phyloP scores from a whole-genome alignment of 2,329 filamentous ascomycete species.

The Didymella lethalis region DNA sequence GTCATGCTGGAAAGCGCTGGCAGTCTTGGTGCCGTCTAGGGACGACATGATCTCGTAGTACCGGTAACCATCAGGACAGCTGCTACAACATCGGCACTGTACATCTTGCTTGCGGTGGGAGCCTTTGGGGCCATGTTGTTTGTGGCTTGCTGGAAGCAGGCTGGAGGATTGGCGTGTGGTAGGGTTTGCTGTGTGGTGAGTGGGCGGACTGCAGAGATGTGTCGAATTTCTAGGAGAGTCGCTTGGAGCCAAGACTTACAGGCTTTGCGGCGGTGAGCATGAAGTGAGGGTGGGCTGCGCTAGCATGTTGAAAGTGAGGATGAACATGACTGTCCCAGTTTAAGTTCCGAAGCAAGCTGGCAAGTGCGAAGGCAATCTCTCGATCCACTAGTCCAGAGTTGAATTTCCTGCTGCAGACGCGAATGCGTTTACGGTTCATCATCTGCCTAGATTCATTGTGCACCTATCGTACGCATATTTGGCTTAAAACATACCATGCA shows the following conservation, averaged over 20 bases:
- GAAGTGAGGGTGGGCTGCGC: slow-evolving; percentile 15
- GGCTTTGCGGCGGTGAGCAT: not conserved
- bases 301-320: not conserved
- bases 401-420: not conserved
- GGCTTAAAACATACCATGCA: not conserved
- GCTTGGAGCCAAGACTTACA: not conserved
- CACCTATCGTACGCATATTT: not conserved
- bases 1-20: slow-evolving; percentile 31
- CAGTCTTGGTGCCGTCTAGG: slow-evolving; percentile 30
- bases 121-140: slow-evolving; percentile 9
- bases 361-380: too few relatives aligned
- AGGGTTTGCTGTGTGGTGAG: not conserved
- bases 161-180: not conserved
- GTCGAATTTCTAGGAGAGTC: not conserved
- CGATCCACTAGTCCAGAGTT: not conserved
- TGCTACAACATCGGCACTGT: slow-evolving; percentile 26
- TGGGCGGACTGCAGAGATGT: not conserved
- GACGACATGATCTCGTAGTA: slow-evolving; percentile 30
- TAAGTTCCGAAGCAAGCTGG: not conserved
- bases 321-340: not conserved
- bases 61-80: slow-evolving; percentile 27
- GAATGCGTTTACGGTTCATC: too few relatives aligned
- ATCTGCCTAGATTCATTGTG: not conserved
- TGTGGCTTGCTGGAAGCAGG: not conserved
- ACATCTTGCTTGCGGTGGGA: slow-evolving; percentile 13